Evolutionary conservation across 768 basidiomycete species (phyloP).

Genomic region (Panaeolus papilionaceus): DNA sequence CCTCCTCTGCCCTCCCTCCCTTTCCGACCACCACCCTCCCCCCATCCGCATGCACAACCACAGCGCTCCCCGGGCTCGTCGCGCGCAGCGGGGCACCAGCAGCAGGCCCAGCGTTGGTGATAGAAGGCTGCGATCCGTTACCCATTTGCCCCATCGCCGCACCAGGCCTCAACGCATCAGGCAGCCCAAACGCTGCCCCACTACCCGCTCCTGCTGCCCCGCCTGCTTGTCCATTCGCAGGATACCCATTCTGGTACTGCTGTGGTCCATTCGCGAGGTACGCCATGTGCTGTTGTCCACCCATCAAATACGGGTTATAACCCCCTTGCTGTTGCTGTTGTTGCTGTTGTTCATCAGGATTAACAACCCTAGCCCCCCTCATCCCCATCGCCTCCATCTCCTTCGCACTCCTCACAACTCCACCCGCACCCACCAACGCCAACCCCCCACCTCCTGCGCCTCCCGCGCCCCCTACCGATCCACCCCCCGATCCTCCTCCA

Average conservation of each 20-base stretch:
- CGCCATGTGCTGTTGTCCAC: too few relatives aligned
- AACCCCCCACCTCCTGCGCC: constrained; percentile 12
- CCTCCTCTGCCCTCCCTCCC: constrained; percentile 18
- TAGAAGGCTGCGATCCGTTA: constrained; percentile 18
- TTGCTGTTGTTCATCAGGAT: constrained; percentile 20
- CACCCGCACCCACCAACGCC: constrained; percentile 20
- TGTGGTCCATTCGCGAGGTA: constrained; percentile 13
- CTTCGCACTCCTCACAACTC: constrained; percentile 28
- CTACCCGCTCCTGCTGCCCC: not conserved
- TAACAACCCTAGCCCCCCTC: constrained; percentile 13
- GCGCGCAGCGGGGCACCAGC: not conserved
- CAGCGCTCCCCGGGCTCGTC: constrained; percentile 23
- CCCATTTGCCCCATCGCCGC: not conserved
- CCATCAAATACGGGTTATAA: constrained; percentile 5
- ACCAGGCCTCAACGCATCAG: constrained; percentile 4
- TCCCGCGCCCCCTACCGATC: constrained; percentile 19
- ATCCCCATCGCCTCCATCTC: constrained; percentile 35
- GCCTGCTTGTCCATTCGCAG: not conserved
- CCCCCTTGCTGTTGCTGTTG: not conserved
- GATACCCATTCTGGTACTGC: too few relatives aligned
- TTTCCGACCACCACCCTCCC: constrained; percentile 29
- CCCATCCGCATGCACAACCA: constrained; percentile 36
- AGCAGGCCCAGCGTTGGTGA: constrained; percentile 7
- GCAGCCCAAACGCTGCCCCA: not conserved
- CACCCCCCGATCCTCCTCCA: constrained; percentile 15